These are phyloP conservation scores for Phaffia australis DNA, from an alignment of 768 basidiomycete species.

Conservation along the genomic window DNA sequence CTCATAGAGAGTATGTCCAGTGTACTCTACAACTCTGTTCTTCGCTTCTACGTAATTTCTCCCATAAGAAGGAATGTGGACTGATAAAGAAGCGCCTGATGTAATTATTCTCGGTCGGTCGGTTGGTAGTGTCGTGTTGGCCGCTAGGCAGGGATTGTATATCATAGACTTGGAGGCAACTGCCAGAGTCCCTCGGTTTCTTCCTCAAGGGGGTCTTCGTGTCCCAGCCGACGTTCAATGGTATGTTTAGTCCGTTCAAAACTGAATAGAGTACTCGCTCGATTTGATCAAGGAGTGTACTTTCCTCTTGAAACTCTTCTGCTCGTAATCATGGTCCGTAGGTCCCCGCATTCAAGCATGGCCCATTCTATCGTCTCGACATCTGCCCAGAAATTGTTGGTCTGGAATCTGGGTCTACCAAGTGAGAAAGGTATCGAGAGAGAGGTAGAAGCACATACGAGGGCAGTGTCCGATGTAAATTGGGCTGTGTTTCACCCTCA, in stretches of 20 bases:
- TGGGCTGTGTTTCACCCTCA: conserved; percentile 85
- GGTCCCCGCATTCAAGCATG: background rate
- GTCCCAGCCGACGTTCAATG: conserved; percentile 52
- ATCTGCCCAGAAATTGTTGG: conserved; percentile 45
- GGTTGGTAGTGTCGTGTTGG: too few species aligned
- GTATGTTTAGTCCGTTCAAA: conserved; percentile 33
- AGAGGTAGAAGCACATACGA: conserved; percentile 76
- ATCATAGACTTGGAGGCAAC: conserved; percentile 89
- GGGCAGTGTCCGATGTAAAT: conserved; percentile 95
- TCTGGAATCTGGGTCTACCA: conserved; percentile 78
- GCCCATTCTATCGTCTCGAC: conserved; percentile 31
- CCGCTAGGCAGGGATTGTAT: conserved; percentile 63
- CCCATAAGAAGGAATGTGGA: background rate
- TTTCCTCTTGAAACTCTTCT: conserved; percentile 31
- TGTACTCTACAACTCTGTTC: background rate
- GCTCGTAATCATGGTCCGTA: conserved; percentile 6
- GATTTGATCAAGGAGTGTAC: background rate
- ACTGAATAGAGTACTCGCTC: too few species aligned
- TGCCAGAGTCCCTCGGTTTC: conserved; percentile 74
- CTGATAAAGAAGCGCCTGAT: background rate
- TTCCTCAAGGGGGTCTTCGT: conserved; percentile 95
- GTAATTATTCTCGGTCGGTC: too few species aligned
- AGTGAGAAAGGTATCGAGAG: conserved; percentile 73
- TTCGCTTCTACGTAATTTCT: background rate
- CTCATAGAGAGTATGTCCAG: conserved; percentile 17